Conservation (phyloP, 1,139 yeast species). For the Pichia sp. region DNA sequence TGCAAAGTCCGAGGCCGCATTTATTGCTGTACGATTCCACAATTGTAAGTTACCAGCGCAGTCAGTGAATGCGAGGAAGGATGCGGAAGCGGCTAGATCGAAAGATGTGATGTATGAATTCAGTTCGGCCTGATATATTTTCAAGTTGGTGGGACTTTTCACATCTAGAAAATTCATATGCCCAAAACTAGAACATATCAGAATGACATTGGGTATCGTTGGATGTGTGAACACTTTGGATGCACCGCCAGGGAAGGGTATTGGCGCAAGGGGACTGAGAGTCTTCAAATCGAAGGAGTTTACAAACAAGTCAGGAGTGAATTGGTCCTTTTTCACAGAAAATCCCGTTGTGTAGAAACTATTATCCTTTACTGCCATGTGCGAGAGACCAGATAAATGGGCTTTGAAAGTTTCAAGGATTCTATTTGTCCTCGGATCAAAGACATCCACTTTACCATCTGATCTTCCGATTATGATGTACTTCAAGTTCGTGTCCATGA, state of each 20-base stretch:
- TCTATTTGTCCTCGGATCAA: slow-evolving; percentile 54
- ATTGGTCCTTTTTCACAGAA: slow-evolving; percentile 37
- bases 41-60: slow-evolving; percentile 56
- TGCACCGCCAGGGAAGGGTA: slow-evolving; percentile 89
- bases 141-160: slow-evolving; percentile 63
- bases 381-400: slow-evolving; percentile 71
- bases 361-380: slow-evolving; percentile 70
- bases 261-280: slow-evolving; percentile 68
- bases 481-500: slow-evolving; percentile 34
- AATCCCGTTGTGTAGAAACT: slow-evolving; percentile 79
- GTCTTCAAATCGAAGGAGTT: slow-evolving; percentile 75
- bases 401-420: slow-evolving; percentile 58
- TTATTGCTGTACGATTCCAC: slow-evolving; percentile 49
- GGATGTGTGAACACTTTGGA: slow-evolving; percentile 82
- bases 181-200: slow-evolving; percentile 71
- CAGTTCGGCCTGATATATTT: slow-evolving; percentile 56
- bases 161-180: slow-evolving; percentile 82
- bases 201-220: slow-evolving; percentile 68
- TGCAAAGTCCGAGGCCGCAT: slow-evolving; percentile 30
- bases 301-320: slow-evolving; percentile 71
- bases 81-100: slow-evolving; percentile 76
- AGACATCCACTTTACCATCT: slow-evolving; percentile 67
- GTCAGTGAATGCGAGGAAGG: slow-evolving; percentile 65
- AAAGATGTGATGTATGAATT: slow-evolving; percentile 47
- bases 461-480: slow-evolving; percentile 57